Base-by-base conservation (phyloP, 2,329 filamentous ascomycete genomes). In the Dendrostoma leiphaemia region DNA sequence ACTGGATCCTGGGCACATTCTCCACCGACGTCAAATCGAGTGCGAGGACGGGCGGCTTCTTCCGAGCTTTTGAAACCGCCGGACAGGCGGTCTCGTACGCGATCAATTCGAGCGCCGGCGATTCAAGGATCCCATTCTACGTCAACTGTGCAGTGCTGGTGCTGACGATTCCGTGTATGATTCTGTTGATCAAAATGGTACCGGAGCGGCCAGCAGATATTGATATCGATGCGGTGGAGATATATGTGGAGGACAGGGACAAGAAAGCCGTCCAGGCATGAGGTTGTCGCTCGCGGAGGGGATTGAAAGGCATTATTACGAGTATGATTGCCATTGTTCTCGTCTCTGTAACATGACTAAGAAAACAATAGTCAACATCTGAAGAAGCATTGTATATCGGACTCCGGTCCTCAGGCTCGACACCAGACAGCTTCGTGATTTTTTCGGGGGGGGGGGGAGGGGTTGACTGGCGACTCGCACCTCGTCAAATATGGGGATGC, bases 1-100 rank as follows among this genome's bases (percentile, higher is more conserved):
- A 72, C 60, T 72, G 69, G 69, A 68, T 71, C 19, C 60, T 71
- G 13, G 68, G 67, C 28, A 68, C 64, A 3, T 68, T 71, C 21
- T 67, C 69, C 2, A 67, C 64, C 0, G 68, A 72, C 21, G 62
- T 70, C 1, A 64, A 67, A 35, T 60, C 63, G 5, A 66, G 62
- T 5, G 60, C 67, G 6, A 61, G 66, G 17, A 64, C 64, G 0
- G 65, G 67, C 4, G 66, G 67, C 17, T 24, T 65, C 31, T 65
- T 65, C 54, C 63, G 64, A 2, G 62, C 63, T 17, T 65, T 63
- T 15, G 64, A 65, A 37, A 65, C 64, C 0, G 62, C 60, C 2
- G 66, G 65, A n/a, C 66, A 68, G 48, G 63, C 66, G 2, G 61
- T 65, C 4, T 66, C 65, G 1, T 68, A 68, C 21, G 61, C 61